Evolutionary conservation across 2,329 filamentous ascomycete genomes (phyloP).

Genomic region (Neocatenulostroma microsporum): DNA sequence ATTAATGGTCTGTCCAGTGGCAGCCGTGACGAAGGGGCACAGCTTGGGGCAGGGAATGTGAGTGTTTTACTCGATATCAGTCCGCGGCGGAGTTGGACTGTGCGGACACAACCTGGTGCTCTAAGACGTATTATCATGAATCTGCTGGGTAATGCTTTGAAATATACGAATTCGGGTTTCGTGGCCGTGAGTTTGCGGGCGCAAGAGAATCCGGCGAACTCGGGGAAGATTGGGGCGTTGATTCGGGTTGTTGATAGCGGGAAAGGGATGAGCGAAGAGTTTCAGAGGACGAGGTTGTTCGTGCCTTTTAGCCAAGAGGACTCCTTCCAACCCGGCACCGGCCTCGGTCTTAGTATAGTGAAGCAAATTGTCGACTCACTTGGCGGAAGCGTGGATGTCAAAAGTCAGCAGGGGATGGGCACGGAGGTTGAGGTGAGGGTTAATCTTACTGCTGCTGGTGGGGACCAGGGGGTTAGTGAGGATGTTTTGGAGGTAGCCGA

Average conservation of each 20-base stretch:
- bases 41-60: constrained; percentile 19
- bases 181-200: constrained; percentile 33
- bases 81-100: constrained; percentile 35
- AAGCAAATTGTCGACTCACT: constrained; percentile 52
- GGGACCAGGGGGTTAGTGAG: no score
- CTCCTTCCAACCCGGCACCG: constrained; percentile 50
- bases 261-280: constrained; percentile 56
- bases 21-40: not conserved
- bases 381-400: constrained; percentile 52
- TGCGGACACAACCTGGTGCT: constrained; percentile 39
- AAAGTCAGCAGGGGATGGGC: constrained; percentile 38
- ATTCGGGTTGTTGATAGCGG: constrained; percentile 53
- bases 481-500: no score
- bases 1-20: not conserved
- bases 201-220: constrained; percentile 13
- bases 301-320: constrained; percentile 59
- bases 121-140: constrained; percentile 42
- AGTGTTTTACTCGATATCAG: constrained; percentile 40
- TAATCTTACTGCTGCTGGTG: no score
- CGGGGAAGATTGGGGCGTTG: constrained; percentile 14
- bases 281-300: constrained; percentile 52
- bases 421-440: constrained; percentile 17
- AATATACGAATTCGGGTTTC: constrained; percentile 37
- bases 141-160: constrained; percentile 41
- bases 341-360: constrained; percentile 59